These are phyloP conservation scores for Sporobolomyces roseus DNA, from an alignment of 768 basidiomycete species.

Conservation along the genomic window DNA sequence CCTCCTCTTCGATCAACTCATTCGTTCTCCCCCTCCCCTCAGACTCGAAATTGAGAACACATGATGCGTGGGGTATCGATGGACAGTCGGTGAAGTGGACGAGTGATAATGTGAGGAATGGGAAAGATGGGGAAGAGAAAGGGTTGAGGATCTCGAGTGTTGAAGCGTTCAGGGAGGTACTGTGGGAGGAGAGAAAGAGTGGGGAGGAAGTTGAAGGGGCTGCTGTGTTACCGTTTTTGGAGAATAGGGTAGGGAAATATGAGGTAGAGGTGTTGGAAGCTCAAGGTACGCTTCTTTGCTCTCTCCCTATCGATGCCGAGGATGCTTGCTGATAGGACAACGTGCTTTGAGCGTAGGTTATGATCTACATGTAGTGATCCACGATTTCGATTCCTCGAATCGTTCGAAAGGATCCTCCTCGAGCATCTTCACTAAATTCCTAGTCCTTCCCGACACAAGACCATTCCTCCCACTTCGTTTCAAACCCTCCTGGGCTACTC, in stretches of 20 bases:
- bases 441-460: not conserved
- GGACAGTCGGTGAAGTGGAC: slow-evolving; percentile 7
- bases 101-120: not conserved
- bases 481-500: not conserved
- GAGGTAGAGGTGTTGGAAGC: slow-evolving; percentile 5
- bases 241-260: not conserved
- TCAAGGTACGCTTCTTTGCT: slow-evolving; percentile 1
- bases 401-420: not conserved
- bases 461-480: slow-evolving; percentile 1
- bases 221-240: not conserved
- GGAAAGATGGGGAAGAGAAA: not conserved
- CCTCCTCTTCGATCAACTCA: not conserved
- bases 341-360: slow-evolving; percentile 3
- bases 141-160: not conserved
- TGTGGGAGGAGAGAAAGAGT: not conserved
- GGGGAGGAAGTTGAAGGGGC: slow-evolving; percentile 2
- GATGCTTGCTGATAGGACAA: too few species aligned
- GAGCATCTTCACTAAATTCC: slow-evolving; percentile 15
- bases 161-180: not conserved
- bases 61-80: slow-evolving; percentile 1
- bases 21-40: too few species aligned
- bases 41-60: not conserved
- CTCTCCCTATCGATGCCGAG: not conserved
- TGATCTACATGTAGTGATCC: not conserved
- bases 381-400: slow-evolving; percentile 13